Conservation (phyloP, 2,329 filamentous ascomycete genomes). For the Colletotrichum musicola region DNA sequence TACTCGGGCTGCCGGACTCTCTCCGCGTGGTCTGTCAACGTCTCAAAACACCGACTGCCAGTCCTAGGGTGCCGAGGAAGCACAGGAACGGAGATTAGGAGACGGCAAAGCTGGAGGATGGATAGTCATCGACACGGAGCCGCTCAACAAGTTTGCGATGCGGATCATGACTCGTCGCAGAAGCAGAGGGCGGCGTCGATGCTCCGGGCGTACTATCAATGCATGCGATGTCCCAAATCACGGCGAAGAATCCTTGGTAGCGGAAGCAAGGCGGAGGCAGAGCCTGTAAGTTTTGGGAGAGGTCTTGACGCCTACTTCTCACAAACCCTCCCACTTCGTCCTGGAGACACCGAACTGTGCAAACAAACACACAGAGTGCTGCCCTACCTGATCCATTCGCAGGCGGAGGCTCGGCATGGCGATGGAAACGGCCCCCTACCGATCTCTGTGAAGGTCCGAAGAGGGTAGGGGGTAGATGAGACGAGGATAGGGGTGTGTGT, state of each 20-base stretch:
- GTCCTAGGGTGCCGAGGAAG: not conserved
- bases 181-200: not conserved
- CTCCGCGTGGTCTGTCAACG: constrained; percentile 9
- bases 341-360: not conserved
- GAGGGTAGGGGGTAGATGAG: not conserved
- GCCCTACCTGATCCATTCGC: not conserved
- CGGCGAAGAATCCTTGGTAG: not conserved
- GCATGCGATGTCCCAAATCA: constrained; percentile 1
- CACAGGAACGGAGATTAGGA: not conserved
- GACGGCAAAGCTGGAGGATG: not conserved
- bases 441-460: constrained; percentile 14
- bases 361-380: not conserved
- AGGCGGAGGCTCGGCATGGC: constrained; percentile 15
- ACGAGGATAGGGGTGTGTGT: constrained; percentile 4
- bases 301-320: no score
- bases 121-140: not conserved
- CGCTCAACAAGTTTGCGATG: constrained; percentile 15
- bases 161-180: constrained; percentile 36
- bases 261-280: constrained; percentile 3
- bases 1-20: constrained; percentile 1
- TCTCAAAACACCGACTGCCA: not conserved
- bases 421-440: constrained; percentile 9
- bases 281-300: no score
- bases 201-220: not conserved
- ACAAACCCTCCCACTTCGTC: not conserved